A percentile compares a stretch with the other conserved stretches of the same genome.
These are phyloP conservation scores for Fusarium temperatum DNA, from an alignment of 2,329 filamentous ascomycete genomes.

Conservation along the genomic window DNA sequence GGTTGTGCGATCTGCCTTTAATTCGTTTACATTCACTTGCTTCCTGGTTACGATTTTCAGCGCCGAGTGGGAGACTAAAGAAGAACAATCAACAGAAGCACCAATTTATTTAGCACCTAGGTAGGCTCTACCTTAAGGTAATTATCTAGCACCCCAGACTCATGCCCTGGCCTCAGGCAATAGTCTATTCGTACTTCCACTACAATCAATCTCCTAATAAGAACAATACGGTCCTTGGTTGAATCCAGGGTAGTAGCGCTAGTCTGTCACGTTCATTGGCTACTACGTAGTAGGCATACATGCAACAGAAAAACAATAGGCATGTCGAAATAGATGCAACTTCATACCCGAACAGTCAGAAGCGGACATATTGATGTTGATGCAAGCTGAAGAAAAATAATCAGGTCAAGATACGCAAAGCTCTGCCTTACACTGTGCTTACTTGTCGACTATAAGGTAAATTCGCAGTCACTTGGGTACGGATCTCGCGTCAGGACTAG, in stretches of 20 bases:
- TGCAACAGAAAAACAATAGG: not conserved
- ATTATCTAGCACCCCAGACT: not conserved
- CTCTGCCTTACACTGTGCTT: not conserved
- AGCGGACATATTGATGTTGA: not conserved
- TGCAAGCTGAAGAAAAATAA: not conserved
- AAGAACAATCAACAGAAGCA: not conserved
- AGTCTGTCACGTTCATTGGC: conserved; percentile 11
- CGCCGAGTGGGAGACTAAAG: not conserved
- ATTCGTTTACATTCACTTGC: not conserved
- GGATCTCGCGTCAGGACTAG: not conserved
- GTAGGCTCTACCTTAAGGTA: too few species aligned
- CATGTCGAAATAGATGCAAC: not conserved
- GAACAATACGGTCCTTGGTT: not conserved
- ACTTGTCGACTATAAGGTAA: not conserved
- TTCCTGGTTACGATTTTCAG: not conserved
- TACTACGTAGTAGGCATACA: not conserved
- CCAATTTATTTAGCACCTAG: not conserved
- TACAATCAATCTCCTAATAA: not conserved
- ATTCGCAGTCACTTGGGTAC: not conserved
- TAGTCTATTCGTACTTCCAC: not conserved
- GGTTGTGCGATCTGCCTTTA: not conserved
- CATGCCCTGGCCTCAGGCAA: not conserved
- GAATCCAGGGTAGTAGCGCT: conserved; percentile 14
- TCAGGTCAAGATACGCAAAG: not conserved
- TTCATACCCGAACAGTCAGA: not conserved